These are phyloP conservation scores for Xerocomellus amylosporus DNA, from an alignment of 768 basidiomycete genomes.

Conservation along the genomic window DNA sequence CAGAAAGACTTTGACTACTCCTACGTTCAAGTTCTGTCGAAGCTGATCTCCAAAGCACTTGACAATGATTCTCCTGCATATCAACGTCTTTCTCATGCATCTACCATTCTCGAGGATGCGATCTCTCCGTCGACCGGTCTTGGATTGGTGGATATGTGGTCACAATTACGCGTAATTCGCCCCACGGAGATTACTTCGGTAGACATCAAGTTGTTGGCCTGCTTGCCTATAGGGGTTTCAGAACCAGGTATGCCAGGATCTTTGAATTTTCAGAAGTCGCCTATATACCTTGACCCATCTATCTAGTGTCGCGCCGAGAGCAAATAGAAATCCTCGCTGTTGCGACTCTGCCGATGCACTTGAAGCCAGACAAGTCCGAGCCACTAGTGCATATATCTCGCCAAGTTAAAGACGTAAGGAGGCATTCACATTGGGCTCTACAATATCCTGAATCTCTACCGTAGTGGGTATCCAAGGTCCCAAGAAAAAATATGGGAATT, in stretches of 20 bases:
- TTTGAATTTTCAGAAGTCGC: background rate
- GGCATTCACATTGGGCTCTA: background rate
- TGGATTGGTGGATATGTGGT: conserved; percentile 74
- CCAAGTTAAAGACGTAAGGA: conserved; percentile 24
- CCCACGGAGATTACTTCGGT: conserved; percentile 12
- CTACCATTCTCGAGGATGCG: conserved; percentile 41
- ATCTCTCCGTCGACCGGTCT: conserved; percentile 68
- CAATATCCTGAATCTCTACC: conserved; percentile 1
- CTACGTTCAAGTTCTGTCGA: conserved; percentile 54
- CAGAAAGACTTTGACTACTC: conserved; percentile 60
- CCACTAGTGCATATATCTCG: conserved; percentile 16
- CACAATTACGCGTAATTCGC: conserved; percentile 34
- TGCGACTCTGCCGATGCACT: conserved; percentile 19
- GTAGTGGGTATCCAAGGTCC: conserved; percentile 17
- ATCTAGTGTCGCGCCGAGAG: conserved; percentile 22
- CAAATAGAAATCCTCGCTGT: conserved; percentile 26
- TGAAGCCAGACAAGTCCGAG: conserved; percentile 1
- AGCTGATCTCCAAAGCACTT: conserved; percentile 48
- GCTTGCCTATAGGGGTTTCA: background rate
- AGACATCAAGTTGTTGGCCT: conserved; percentile 20
- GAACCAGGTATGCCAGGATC: conserved; percentile 11
- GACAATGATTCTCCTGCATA: conserved; percentile 36
- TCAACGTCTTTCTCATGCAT: conserved; percentile 29
- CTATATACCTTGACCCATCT: background rate
- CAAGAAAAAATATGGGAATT: background rate